Conservation (phyloP, 495 filamentous ascomycete genomes). For the Talaromyces stipitatus region DNA sequence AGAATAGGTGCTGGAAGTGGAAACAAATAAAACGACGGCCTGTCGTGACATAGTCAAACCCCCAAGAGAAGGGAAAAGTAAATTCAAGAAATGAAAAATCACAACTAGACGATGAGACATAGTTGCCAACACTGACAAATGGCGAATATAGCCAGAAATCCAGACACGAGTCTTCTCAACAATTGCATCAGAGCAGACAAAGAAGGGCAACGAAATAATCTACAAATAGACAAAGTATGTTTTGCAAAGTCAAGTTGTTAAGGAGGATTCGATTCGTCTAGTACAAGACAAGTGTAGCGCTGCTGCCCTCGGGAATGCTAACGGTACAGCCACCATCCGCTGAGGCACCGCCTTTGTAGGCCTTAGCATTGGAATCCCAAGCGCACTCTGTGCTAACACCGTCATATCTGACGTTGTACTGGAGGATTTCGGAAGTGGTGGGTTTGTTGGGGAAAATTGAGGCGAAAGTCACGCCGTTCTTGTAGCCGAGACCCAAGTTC, state of each 20-base stretch:
- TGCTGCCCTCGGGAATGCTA: conserved; percentile 11
- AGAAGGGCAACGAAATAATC: background rate
- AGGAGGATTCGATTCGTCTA: background rate
- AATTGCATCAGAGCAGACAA: background rate
- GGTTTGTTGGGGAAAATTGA: conserved; percentile 73
- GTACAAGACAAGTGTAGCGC: background rate
- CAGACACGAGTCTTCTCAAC: background rate
- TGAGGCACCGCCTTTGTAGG: conserved; percentile 37
- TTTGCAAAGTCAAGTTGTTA: background rate
- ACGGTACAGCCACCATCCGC: conserved; percentile 61
- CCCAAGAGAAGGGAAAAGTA: background rate
- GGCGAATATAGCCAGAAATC: background rate
- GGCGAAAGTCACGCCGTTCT: conserved; percentile 62
- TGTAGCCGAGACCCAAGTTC: conserved; percentile 76
- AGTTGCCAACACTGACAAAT: background rate
- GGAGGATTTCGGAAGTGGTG: conserved; percentile 50
- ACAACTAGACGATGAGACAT: background rate
- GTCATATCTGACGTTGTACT: conserved; percentile 66
- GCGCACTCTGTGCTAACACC: conserved; percentile 61
- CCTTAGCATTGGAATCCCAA: conserved; percentile 59
- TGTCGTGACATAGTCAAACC: background rate
- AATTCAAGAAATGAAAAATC: background rate
- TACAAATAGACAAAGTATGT: background rate
- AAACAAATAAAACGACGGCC: background rate
- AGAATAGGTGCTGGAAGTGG: background rate